These are phyloP conservation scores for Prunus dulcis DNA, from an alignment of 306 rosid genomes.

Conservation along the genomic window DNA sequence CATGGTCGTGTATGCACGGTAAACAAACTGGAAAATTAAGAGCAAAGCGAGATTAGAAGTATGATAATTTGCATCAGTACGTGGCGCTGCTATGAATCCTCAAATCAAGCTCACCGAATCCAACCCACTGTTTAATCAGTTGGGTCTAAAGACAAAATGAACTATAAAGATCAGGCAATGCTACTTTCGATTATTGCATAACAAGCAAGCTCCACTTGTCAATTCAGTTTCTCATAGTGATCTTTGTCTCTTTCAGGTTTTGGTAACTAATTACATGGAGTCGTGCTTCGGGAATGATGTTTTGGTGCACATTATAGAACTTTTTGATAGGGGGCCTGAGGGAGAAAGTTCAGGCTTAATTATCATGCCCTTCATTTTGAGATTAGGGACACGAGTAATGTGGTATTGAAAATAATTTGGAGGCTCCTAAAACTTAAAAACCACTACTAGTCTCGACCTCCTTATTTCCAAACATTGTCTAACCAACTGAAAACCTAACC, in stretches of 20 bases:
- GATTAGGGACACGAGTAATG: too few species aligned
- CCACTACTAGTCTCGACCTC: too few species aligned
- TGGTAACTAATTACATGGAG: background rate
- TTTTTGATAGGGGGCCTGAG: too few species aligned
- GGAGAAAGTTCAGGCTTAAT: too few species aligned
- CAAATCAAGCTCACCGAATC: too few species aligned
- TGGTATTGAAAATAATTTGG: too few species aligned
- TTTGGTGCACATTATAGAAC: background rate
- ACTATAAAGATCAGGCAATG: background rate
- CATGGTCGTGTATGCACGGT: constrained; percentile 59
- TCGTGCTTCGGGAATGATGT: background rate
- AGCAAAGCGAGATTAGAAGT: background rate
- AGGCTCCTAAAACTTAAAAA: too few species aligned
- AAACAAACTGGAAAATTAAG: constrained; percentile 56
- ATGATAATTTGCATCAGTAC: background rate
- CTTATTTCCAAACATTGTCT: too few species aligned
- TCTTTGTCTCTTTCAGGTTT: background rate
- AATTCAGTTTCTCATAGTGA: too few species aligned
- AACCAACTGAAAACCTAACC: too few species aligned
- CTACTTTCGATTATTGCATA: background rate
- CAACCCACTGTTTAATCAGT: background rate
- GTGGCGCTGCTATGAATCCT: background rate
- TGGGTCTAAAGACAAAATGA: background rate
- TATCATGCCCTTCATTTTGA: too few species aligned
- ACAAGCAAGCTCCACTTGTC: background rate